These are phyloP conservation scores for Suillus hirtellus DNA, from an alignment of 768 basidiomycete species.

Conservation along the genomic window DNA sequence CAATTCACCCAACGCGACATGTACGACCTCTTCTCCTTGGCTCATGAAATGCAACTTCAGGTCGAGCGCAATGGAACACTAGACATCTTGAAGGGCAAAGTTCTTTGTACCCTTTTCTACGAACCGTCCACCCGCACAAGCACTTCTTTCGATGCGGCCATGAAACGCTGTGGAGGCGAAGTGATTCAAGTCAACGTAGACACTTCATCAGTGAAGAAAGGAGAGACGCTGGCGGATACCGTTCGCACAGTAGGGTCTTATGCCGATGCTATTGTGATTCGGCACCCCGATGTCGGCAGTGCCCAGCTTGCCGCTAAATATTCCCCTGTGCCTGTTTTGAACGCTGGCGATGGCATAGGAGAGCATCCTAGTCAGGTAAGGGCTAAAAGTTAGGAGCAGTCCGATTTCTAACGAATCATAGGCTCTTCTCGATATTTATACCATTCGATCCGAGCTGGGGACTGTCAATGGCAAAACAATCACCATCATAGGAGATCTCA, in stretches of 20 bases:
- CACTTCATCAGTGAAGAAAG: slow-evolving; percentile 87
- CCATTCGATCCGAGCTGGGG: slow-evolving; percentile 96
- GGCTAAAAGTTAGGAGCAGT: background rate
- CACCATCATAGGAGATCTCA: slow-evolving; percentile 91
- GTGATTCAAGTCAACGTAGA: slow-evolving; percentile 85
- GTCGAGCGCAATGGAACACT: slow-evolving; percentile 89
- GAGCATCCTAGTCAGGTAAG: slow-evolving; percentile 94
- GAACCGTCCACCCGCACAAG: slow-evolving; percentile 97
- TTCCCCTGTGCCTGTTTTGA: slow-evolving; percentile 93
- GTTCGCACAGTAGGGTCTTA: slow-evolving; percentile 94
- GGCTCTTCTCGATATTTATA: slow-evolving; percentile 88
- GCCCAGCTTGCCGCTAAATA: slow-evolving; percentile 95
- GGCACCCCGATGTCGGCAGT: slow-evolving; percentile 93
- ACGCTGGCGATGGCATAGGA: slow-evolving; percentile 95
- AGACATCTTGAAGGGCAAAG: slow-evolving; percentile 87
- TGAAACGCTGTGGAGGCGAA: slow-evolving; percentile 97
- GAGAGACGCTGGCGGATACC: slow-evolving; percentile 91
- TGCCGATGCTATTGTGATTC: slow-evolving; percentile 89
- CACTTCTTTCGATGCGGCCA: slow-evolving; percentile 95
- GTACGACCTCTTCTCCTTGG: slow-evolving; percentile 91
- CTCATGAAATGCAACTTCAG: slow-evolving; percentile 95
- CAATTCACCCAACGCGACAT: slow-evolving; percentile 89
- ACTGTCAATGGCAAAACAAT: slow-evolving; percentile 96
- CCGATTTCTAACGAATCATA: slow-evolving; percentile 28
- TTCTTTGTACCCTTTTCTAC: slow-evolving; percentile 92